These are phyloP conservation scores for Xylariales sp. DNA, from an alignment of 2,329 filamentous ascomycete genomes.

Conservation along the genomic window DNA sequence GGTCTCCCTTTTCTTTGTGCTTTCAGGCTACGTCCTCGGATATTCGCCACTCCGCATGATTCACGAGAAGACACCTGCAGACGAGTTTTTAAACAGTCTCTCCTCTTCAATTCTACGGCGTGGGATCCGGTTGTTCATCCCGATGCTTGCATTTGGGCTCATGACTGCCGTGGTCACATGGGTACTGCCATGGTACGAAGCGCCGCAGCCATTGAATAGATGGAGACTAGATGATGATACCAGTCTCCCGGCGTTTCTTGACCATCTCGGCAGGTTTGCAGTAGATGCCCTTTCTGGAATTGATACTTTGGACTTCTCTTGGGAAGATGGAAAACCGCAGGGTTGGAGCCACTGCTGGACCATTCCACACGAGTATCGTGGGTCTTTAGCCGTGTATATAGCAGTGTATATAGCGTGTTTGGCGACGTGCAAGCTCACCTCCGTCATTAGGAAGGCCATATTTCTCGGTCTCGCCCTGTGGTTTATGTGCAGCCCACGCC, in stretches of 20 bases:
- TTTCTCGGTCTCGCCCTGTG: not conserved
- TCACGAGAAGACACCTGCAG: too few relatives aligned
- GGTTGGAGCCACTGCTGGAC: not conserved
- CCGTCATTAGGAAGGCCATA: not conserved
- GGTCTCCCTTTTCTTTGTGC: conserved; percentile 1
- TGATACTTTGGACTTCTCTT: not conserved
- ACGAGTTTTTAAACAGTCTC: not conserved
- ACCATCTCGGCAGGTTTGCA: not conserved
- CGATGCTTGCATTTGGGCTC: not conserved
- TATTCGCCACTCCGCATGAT: conserved; percentile 1
- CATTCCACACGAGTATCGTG: not conserved
- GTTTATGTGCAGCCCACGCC: not conserved
- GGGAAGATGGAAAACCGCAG: not conserved
- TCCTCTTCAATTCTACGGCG: not conserved
- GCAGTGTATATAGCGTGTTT: not conserved
- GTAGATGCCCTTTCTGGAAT: not conserved
- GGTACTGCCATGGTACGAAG: not conserved
- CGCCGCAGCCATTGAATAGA: not conserved
- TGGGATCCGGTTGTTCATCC: not conserved
- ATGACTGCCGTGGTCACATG: not conserved
- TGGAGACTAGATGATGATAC: not conserved
- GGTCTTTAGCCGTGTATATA: not conserved
- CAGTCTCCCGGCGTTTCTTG: not conserved
- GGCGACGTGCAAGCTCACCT: not conserved
- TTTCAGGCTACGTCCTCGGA: conserved; percentile 5